Percentiles rank a stretch among this genome's conserved stretches.
Evolutionary conservation across 345 rosid species (phyloP).

Genomic region (Conringia planisiliqua): DNA sequence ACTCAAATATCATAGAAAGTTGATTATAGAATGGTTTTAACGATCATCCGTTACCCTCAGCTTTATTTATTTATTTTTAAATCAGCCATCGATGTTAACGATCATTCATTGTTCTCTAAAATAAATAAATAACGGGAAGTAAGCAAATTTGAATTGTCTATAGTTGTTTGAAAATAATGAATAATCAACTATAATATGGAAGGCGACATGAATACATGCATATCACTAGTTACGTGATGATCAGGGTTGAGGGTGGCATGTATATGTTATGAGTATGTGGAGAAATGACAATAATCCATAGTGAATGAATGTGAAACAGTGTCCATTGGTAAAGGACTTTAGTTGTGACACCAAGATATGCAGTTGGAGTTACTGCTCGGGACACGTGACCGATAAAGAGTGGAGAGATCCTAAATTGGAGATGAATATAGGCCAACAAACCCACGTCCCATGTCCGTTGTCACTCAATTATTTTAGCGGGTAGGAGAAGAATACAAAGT

Average conservation of each 20-base stretch:
- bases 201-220: not conserved
- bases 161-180: not conserved
- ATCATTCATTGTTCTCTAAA: not conserved
- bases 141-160: not conserved
- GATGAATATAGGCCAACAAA: conserved; percentile 18
- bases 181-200: not conserved
- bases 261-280: no score
- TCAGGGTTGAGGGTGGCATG: not conserved
- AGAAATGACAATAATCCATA: no score
- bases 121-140: not conserved
- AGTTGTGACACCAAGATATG: not conserved
- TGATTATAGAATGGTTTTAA: no score
- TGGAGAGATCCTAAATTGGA: not conserved
- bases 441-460: conserved; percentile 22
- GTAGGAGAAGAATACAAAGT: conserved; percentile 13
- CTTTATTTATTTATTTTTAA: not conserved
- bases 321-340: not conserved
- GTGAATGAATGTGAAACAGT: not conserved
- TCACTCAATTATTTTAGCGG: conserved; percentile 15
- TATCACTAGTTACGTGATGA: no score
- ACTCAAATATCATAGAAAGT: no score
- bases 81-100: not conserved
- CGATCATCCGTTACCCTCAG: no score
- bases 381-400: not conserved
- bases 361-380: not conserved